phyloP scores from a whole-genome alignment of 441 rosid species.

The Erodium chrysanthum region DNA sequence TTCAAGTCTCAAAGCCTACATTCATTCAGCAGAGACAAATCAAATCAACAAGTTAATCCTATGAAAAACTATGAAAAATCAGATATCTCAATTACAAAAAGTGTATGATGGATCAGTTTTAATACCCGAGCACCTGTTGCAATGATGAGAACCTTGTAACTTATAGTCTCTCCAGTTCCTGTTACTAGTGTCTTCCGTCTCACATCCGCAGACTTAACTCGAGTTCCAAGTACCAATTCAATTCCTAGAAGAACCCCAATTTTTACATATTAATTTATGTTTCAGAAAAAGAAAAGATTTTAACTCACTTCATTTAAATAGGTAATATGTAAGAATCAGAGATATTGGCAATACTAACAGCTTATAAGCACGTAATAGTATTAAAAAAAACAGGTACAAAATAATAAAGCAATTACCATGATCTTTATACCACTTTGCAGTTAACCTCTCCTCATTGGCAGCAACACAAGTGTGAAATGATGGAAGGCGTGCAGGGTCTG shows the following conservation, averaged over 20 bases:
- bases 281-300: neutral
- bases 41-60: neutral
- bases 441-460: conserved; percentile 72
- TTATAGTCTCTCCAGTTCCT: conserved; percentile 84
- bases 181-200: conserved; percentile 78
- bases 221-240: conserved; percentile 84
- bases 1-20: conserved; percentile 80
- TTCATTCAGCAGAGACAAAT: conserved; percentile 16
- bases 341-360: neutral
- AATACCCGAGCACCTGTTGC: conserved; percentile 98
- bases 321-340: neutral
- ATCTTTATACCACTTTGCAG: conserved; percentile 83
- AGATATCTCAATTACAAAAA: neutral
- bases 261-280: conserved; percentile 10
- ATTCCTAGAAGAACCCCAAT: conserved; percentile 43
- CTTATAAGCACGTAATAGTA: neutral
- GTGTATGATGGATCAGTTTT: conserved; percentile 22
- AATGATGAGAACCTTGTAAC: conserved; percentile 75
- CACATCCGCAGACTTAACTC: conserved; percentile 81
- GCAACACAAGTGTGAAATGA: conserved; percentile 93
- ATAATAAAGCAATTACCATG: conserved; percentile 45
- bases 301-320: neutral
- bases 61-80: neutral
- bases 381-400: neutral
- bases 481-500: conserved; percentile 90